Conservation (phyloP, 768 basidiomycete species). For the Lactarius sanguifluus region DNA sequence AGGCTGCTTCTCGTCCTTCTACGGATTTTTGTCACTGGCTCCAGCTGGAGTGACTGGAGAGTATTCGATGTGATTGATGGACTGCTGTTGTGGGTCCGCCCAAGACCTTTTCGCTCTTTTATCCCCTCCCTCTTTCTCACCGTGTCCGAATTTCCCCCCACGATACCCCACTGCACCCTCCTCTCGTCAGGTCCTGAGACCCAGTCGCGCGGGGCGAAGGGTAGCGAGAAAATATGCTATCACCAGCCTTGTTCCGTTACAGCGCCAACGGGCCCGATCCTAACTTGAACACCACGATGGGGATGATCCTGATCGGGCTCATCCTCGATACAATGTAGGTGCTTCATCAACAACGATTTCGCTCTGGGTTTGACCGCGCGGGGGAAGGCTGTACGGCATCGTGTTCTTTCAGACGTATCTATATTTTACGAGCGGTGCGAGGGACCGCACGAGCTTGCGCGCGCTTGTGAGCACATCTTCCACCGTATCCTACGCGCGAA, state of each 20-base stretch:
- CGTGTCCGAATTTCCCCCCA: background rate
- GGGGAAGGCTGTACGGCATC: conserved; percentile 17
- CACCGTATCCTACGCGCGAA: no score
- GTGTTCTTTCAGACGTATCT: conserved; percentile 5
- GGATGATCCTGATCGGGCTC: conserved; percentile 15
- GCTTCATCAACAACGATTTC: background rate
- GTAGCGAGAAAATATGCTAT: no score
- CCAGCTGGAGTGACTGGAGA: background rate
- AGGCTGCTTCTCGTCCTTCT: background rate
- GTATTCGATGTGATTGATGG: background rate
- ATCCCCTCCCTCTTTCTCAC: background rate
- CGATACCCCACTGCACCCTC: no score
- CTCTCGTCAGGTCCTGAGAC: background rate
- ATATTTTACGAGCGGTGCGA: conserved; percentile 4
- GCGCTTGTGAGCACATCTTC: conserved; percentile 4
- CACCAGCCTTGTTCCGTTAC: background rate
- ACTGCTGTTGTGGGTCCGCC: background rate
- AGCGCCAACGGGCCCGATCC: background rate
- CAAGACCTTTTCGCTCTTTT: background rate
- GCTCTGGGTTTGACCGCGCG: background rate
- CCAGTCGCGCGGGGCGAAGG: background rate
- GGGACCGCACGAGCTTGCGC: conserved; percentile 4
- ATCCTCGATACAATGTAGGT: conserved; percentile 8
- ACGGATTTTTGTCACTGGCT: background rate
- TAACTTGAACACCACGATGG: conserved; percentile 7